phyloP scores from a whole-genome alignment of 1,284 basidiomycete genomes.

The Sparassis latifolia region DNA sequence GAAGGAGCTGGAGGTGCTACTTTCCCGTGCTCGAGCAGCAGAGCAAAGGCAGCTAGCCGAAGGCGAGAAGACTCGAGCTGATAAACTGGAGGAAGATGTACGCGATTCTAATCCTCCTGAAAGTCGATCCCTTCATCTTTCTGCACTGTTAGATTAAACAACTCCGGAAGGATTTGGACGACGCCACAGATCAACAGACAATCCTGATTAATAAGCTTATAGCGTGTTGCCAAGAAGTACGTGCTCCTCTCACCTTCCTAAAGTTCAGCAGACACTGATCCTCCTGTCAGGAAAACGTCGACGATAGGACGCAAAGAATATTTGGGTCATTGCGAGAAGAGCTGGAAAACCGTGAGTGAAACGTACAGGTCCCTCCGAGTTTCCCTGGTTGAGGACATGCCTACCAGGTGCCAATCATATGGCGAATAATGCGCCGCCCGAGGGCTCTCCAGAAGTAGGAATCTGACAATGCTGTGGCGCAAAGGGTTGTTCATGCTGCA shows the following conservation, averaged over 20 bases:
- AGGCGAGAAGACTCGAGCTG: constrained; percentile 59
- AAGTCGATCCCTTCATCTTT: neutral
- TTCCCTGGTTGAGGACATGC: too few species aligned
- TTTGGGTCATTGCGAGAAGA: constrained; percentile 76
- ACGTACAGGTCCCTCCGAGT: neutral
- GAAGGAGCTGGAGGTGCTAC: constrained; percentile 78
- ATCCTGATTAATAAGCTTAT: constrained; percentile 75
- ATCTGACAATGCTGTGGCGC: too few species aligned
- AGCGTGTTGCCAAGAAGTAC: constrained; percentile 77
- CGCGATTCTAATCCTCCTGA: constrained; percentile 12
- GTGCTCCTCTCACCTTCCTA: constrained; percentile 14
- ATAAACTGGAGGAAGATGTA: constrained; percentile 68
- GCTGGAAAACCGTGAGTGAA: constrained; percentile 45
- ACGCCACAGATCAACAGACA: constrained; percentile 65
- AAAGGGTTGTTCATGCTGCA: too few species aligned
- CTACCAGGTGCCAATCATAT: too few species aligned
- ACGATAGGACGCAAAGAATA: constrained; percentile 71
- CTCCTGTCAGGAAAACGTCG: constrained; percentile 58
- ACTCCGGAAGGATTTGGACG: constrained; percentile 67
- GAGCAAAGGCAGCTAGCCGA: constrained; percentile 78
- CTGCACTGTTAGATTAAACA: constrained; percentile 43
- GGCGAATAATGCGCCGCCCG: too few species aligned
- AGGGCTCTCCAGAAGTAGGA: too few species aligned
- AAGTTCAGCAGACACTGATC: neutral
- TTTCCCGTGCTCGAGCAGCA: constrained; percentile 75